Evolutionary conservation across 2,329 filamentous ascomycete genomes (phyloP).

Genomic region (Paradendryphiella salina): DNA sequence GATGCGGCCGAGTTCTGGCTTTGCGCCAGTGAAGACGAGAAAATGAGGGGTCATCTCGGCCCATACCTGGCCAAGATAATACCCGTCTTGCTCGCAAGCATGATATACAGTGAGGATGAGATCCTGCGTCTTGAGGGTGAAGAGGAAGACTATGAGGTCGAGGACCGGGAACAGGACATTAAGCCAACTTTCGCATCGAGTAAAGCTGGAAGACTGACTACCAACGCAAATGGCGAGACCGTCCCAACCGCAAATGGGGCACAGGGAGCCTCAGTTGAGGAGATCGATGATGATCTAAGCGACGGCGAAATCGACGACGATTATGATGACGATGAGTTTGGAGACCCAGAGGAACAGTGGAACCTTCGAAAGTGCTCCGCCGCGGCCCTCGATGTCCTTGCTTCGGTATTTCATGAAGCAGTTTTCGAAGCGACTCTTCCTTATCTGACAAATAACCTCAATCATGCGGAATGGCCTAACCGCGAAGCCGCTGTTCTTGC

Average conservation of each 20-base stretch:
- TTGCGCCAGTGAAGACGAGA: constrained; percentile 83
- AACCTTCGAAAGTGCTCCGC: constrained; percentile 96
- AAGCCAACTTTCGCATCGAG: constrained; percentile 86
- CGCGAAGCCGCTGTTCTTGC: constrained; percentile 93
- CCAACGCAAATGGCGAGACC: constrained; percentile 52
- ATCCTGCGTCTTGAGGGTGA: constrained; percentile 82
- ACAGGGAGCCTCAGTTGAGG: constrained; percentile 47
- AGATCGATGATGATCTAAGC: constrained; percentile 71
- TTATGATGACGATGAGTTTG: constrained; percentile 70
- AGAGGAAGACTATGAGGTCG: constrained; percentile 80
- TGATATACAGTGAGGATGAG: constrained; percentile 96
- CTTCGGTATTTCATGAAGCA: constrained; percentile 81
- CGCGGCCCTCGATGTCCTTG: constrained; percentile 90
- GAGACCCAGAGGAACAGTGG: constrained; percentile 88
- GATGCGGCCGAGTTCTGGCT: constrained; percentile 99
- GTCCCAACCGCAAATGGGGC: constrained; percentile 48
- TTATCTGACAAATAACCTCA: constrained; percentile 87
- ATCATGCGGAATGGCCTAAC: constrained; percentile 85
- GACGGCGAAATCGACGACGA: constrained; percentile 86
- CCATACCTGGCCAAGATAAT: constrained; percentile 84
- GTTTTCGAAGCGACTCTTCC: constrained; percentile 93
- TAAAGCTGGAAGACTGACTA: constrained; percentile 63
- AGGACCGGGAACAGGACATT: constrained; percentile 88
- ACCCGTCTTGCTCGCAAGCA: constrained; percentile 86
- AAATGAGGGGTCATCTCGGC: constrained; percentile 73